phyloP scores from a whole-genome alignment of 2,329 filamentous ascomycete species.

The Epichloe sp. region DNA sequence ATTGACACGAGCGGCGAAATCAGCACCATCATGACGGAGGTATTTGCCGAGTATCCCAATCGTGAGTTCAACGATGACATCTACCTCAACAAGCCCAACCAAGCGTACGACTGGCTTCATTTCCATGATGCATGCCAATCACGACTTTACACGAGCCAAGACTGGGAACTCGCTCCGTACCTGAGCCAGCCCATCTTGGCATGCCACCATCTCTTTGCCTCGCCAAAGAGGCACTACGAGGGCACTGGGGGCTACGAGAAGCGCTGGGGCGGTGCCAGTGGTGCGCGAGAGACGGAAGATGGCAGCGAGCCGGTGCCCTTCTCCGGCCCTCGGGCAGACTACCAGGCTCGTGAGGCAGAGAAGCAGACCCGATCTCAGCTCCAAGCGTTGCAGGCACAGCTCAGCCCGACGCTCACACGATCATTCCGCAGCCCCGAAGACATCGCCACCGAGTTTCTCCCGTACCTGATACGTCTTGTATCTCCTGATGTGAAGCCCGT shows the following conservation, averaged over 20 bases:
- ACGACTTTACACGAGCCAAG: conserved; percentile 68
- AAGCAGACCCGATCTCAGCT: conserved; percentile 68
- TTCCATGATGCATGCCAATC: conserved; percentile 80
- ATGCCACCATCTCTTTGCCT: conserved; percentile 84
- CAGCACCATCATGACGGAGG: conserved; percentile 66
- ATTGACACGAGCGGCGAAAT: conserved; percentile 67
- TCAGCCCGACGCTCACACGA: conserved; percentile 59
- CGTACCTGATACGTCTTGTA: conserved; percentile 71
- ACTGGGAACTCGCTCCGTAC: conserved; percentile 86
- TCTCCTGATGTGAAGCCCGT: conserved; percentile 87
- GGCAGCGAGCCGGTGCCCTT: conserved; percentile 54
- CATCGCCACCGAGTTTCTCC: conserved; percentile 70
- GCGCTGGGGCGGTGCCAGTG: conserved; percentile 24
- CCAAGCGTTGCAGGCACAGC: conserved; percentile 56
- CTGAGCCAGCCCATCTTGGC: conserved; percentile 76
- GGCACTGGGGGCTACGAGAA: conserved; percentile 29
- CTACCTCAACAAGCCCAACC: conserved; percentile 73
- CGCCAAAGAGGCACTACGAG: conserved; percentile 40
- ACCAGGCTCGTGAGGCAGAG: conserved; percentile 63
- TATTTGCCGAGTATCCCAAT: conserved; percentile 75
- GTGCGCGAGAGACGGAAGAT: conserved; percentile 26
- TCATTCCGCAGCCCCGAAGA: conserved; percentile 68
- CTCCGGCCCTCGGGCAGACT: conserved; percentile 70
- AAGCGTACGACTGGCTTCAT: conserved; percentile 87
- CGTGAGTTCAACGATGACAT: conserved; percentile 90